A percentile compares a stretch with the other conserved stretches of the same genome.
phyloP scores from a whole-genome alignment of 2,329 filamentous ascomycete genomes.

The Penicillium sp. region DNA sequence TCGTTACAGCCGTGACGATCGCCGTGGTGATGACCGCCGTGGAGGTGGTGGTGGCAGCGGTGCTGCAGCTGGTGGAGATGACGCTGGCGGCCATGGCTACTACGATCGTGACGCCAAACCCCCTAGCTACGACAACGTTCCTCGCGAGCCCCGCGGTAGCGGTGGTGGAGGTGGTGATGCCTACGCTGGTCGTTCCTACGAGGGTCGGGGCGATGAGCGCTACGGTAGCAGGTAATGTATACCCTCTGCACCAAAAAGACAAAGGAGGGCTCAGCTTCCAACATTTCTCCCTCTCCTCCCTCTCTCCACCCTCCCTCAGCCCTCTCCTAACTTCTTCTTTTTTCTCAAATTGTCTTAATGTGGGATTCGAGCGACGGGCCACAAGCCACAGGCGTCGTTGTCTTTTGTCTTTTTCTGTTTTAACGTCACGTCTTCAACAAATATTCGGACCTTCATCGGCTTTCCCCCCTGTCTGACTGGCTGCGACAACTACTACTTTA shows the following conservation, averaged over 20 bases:
- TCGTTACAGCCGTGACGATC: constrained; percentile 49
- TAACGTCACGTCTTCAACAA: constrained; percentile 41
- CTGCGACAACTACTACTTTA: constrained; percentile 36
- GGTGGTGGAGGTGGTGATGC: constrained; percentile 29
- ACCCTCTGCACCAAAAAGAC: constrained; percentile 19
- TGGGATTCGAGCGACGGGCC: constrained; percentile 41
- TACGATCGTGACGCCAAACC: constrained; percentile 59
- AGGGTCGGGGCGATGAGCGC: constrained; percentile 46
- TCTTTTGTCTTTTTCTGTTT: constrained; percentile 34
- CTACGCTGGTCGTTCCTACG: constrained; percentile 41
- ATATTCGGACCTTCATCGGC: constrained; percentile 40
- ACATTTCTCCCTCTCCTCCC: constrained; percentile 8
- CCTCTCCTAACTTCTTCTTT: constrained; percentile 37
- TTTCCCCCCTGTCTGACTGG: constrained; percentile 31
- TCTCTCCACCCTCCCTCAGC: constrained; percentile 27
- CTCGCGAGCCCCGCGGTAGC: constrained; percentile 41
- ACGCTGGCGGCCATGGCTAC: constrained; percentile 44
- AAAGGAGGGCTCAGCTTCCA: background rate
- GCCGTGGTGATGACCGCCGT: constrained; percentile 47
- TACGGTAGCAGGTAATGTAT: constrained; percentile 46
- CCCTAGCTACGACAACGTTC: constrained; percentile 49
- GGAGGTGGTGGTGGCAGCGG: constrained; percentile 48
- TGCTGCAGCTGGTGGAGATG: constrained; percentile 45
- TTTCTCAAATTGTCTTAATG: constrained; percentile 43
- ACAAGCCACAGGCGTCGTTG: constrained; percentile 42